Evolutionary conservation across 257 asterid species (phyloP).

Genomic region (Gardenia jasminoides): DNA sequence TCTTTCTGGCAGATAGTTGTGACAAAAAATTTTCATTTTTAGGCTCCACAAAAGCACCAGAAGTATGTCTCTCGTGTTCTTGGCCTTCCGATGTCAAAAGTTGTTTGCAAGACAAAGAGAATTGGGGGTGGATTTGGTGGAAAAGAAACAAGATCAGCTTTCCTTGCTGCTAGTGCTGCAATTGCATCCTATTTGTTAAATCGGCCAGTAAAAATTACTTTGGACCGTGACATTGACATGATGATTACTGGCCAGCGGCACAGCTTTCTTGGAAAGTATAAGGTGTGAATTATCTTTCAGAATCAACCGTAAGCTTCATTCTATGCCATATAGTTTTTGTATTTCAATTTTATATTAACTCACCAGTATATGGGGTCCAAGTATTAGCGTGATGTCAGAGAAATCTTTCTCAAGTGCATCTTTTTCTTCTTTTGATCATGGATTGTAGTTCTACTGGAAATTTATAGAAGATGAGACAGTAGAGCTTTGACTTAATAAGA

Average conservation of each 20-base stretch:
- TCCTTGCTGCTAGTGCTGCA: slow-evolving; percentile 76
- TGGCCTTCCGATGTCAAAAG: slow-evolving; percentile 97
- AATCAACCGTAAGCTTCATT: slow-evolving; percentile 10
- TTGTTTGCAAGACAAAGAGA: slow-evolving; percentile 94
- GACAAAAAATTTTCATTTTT: slow-evolving; percentile 10
- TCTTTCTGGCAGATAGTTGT: not conserved
- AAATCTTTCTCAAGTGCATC: not conserved
- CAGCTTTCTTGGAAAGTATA: slow-evolving; percentile 90
- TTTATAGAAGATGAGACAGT: not conserved
- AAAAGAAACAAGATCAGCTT: slow-evolving; percentile 89
- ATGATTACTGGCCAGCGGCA: slow-evolving; percentile 92
- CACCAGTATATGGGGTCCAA: not conserved
- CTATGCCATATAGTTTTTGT: not conserved
- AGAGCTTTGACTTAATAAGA: not conserved
- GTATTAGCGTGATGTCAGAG: not conserved
- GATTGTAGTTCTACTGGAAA: not conserved
- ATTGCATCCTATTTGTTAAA: slow-evolving; percentile 85
- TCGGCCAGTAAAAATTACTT: slow-evolving; percentile 79
- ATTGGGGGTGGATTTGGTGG: slow-evolving; percentile 99
- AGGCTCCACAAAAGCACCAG: slow-evolving; percentile 96
- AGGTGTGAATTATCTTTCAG: slow-evolving; percentile 43
- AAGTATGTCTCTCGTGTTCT: slow-evolving; percentile 81
- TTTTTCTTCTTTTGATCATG: not conserved
- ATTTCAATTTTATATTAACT: not conserved
- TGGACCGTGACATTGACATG: slow-evolving; percentile 93